Base-by-base conservation (phyloP, 148 eudicot species). In the Hydrangea macrophylla region DNA sequence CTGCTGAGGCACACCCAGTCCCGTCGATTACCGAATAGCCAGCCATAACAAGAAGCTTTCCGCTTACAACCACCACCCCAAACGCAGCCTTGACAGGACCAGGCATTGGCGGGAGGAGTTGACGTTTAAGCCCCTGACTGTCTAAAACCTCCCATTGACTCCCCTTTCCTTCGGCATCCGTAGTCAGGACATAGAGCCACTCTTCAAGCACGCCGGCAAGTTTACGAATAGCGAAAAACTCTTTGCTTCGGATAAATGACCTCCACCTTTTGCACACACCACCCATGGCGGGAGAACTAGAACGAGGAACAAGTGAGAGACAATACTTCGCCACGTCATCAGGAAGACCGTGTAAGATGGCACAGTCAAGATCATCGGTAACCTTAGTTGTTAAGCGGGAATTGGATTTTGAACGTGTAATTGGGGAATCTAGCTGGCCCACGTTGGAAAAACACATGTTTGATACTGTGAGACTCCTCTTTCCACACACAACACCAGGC, bases 131-230 rank as follows among this genome's bases (percentile, higher is more conserved):
- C 48, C 98, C 96, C 26, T 70, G 71, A 73, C 90, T 78, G 82
- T 90, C 96, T 39, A 86, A 73, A 40, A 92, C 96, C 85, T 92
- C 96, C 96, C 98, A 92, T 32, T 69, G 90, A 77, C 87, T 88
- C 70, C 77, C 82, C 40, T 85, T 82, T 33, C 88, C 87, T 55
- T 79, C 87, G 64, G 73, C 77, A 73, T 82, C 86, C 44, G 74
- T 27, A 20, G 88, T 86, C 68, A 92, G 68, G 68, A 90, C 78
- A 78, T 92, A 92, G 17, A 92, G 87, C 98, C 98, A 92, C 64
- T 92, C 98, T 68, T 92, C 90, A 15, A 92, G 79, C 82, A 86
- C 31, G 48, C 94, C 96, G 60, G 85, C 88, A 66, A 81, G 80
- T 73, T 82, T 90, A 4, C 96, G 78, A 18, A 92, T 83, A 7